Conservation (phyloP, 2,329 filamentous ascomycete genomes). For the Colletotrichum australisinense region DNA sequence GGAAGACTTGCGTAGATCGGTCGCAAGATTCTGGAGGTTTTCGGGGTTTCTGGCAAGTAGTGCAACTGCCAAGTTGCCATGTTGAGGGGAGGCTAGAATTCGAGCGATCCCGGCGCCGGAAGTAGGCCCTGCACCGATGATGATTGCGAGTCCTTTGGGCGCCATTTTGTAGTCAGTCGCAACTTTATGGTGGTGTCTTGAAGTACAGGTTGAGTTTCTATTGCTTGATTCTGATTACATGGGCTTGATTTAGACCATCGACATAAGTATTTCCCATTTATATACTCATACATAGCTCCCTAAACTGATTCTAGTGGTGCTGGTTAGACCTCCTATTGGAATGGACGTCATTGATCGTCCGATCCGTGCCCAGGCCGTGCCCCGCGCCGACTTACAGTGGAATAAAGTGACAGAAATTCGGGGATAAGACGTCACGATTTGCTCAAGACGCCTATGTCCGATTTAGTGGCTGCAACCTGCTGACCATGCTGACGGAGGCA, state of each 20-base stretch:
- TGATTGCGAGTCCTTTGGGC: conserved; percentile 60
- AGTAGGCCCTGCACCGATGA: conserved; percentile 62
- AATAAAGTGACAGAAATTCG: background rate
- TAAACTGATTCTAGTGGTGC: background rate
- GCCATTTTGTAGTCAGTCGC: conserved; percentile 47
- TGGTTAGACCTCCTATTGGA: no score
- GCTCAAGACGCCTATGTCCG: background rate
- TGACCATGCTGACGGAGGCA: background rate
- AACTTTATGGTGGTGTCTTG: background rate
- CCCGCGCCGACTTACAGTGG: background rate
- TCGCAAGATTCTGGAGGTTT: conserved; percentile 53
- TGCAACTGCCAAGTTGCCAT: conserved; percentile 67
- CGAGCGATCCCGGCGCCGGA: conserved; percentile 67
- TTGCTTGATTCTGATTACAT: no score
- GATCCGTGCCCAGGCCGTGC: background rate
- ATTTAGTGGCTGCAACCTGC: background rate
- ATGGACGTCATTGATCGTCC: conserved; percentile 29
- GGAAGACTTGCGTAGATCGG: conserved; percentile 52
- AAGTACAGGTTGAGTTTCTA: background rate
- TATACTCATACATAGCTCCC: background rate
- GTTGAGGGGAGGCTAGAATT: conserved; percentile 59
- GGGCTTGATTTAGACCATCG: no score
- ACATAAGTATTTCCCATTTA: background rate
- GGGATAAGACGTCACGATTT: conserved; percentile 7
- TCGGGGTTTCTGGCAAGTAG: conserved; percentile 62